Percentiles rank a stretch among this genome's conserved stretches.
These are phyloP conservation scores for Blastobotrys aristatus DNA, from an alignment of 1,139 yeast genomes.

Conservation along the genomic window DNA sequence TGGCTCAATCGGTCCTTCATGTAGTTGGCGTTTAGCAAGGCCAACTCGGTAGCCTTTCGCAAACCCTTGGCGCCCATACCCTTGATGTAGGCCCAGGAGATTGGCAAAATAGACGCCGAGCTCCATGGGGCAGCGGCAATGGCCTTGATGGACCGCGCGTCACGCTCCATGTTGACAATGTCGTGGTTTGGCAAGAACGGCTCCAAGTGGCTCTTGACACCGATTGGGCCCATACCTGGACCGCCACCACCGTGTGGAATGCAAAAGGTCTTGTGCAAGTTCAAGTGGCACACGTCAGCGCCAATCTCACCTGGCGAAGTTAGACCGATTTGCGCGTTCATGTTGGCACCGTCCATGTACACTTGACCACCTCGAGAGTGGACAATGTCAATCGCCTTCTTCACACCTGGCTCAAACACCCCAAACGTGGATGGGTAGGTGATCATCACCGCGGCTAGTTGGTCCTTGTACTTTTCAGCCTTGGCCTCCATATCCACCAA, in stretches of 20 bases:
- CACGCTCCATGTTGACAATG: conserved; percentile 47
- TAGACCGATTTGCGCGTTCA: conserved; percentile 98
- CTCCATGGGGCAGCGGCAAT: conserved; percentile 96
- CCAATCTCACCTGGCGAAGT: conserved; percentile 97
- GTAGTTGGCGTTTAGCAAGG: conserved; percentile 92
- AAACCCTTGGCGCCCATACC: conserved; percentile 84
- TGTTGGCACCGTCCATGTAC: conserved; percentile 96
- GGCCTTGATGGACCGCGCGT: conserved; percentile 56
- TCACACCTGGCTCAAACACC: conserved; percentile 87
- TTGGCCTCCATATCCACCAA: conserved; percentile 66
- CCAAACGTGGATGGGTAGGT: conserved; percentile 98
- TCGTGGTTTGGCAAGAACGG: conserved; percentile 83
- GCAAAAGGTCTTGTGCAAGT: conserved; percentile 94
- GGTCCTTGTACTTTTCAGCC: conserved; percentile 62
- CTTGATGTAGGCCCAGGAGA: conserved; percentile 91
- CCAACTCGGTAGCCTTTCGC: conserved; percentile 79
- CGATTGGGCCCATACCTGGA: conserved; percentile 98
- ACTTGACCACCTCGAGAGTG: conserved; percentile 91
- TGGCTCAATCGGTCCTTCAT: conserved; percentile 74
- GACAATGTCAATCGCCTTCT: conserved; percentile 74
- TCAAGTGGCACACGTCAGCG: conserved; percentile 98
- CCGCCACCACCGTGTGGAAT: conserved; percentile 99
- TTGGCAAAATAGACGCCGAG: conserved; percentile 88
- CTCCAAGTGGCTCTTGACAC: conserved; percentile 77
- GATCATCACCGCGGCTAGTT: conserved; percentile 87